phyloP scores from a whole-genome alignment of 192 early-diverging fungal species.

The Linderina pennispora region DNA sequence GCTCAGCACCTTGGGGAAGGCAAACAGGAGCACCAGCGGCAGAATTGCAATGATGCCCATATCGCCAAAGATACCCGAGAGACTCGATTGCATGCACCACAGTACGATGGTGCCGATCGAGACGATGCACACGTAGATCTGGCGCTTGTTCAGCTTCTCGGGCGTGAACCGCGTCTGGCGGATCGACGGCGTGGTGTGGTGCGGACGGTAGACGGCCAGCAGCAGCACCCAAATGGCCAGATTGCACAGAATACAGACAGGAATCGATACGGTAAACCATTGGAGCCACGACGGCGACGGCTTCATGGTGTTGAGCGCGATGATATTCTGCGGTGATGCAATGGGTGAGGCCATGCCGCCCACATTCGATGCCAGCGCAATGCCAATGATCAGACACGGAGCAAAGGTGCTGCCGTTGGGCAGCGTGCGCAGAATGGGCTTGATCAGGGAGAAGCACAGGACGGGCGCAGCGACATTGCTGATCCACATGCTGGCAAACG shows the following conservation, averaged over 20 bases:
- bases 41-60: conserved; percentile 96
- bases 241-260: conserved; percentile 75
- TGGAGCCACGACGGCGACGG: conserved; percentile 84
- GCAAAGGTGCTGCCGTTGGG: conserved; percentile 75
- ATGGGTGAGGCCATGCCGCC: conserved; percentile 98
- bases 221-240: conserved; percentile 78
- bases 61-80: conserved; percentile 78
- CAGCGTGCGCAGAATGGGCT: conserved; percentile 89
- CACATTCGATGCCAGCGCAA: conserved; percentile 92
- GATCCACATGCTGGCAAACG: conserved; percentile 98
- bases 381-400: conserved; percentile 88
- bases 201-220: conserved; percentile 72
- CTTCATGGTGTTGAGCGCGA: conserved; percentile 89
- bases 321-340: conserved; percentile 95
- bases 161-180: conserved; percentile 44
- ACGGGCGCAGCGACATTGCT: conserved; percentile 96
- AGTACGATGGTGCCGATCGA: conserved; percentile 73
- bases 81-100: conserved; percentile 80
- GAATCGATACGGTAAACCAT: conserved; percentile 86
- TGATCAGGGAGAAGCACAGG: conserved; percentile 89
- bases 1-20: conserved; percentile 73
- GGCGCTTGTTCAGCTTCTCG: conserved; percentile 46
- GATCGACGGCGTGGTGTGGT: conserved; percentile 56
- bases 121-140: conserved; percentile 73
- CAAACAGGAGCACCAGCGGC: conserved; percentile 87